Conservation (phyloP, 345 rosid species). For the Dipteronia dyeriana region DNA sequence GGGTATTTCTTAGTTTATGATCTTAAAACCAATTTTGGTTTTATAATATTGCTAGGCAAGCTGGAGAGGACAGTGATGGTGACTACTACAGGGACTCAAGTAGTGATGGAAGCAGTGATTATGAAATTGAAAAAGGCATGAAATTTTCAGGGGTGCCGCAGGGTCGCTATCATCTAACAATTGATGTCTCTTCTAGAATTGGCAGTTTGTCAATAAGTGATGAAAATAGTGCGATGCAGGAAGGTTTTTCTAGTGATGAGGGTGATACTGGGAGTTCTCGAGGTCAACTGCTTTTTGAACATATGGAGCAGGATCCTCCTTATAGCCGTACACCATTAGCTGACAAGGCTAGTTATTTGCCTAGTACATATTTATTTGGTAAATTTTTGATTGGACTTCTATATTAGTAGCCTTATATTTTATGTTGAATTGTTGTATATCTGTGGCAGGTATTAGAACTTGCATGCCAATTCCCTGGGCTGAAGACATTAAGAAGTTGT, state of each 20-base stretch:
- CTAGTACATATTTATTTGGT: constrained; percentile 15
- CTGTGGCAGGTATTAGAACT: constrained; percentile 33
- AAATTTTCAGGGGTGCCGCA: constrained; percentile 13
- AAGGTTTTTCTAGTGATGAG: constrained; percentile 40
- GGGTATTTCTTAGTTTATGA: constrained; percentile 12
- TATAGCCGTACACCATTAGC: constrained; percentile 40
- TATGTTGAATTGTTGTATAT: not conserved
- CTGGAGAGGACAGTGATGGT: constrained; percentile 35
- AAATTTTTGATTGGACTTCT: constrained; percentile 17
- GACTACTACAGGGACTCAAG: constrained; percentile 46
- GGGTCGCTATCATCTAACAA: constrained; percentile 9
- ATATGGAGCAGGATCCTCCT: constrained; percentile 36
- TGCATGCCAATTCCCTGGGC: constrained; percentile 24
- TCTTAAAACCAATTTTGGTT: constrained; percentile 9
- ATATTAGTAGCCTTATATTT: not conserved
- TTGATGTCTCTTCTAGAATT: constrained; percentile 20
- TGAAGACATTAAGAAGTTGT: constrained; percentile 36
- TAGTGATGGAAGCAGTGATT: constrained; percentile 56
- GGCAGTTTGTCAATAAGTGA: constrained; percentile 30
- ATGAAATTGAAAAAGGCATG: constrained; percentile 33
- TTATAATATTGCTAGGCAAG: constrained; percentile 22
- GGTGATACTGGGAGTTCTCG: constrained; percentile 25
- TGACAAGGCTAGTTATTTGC: constrained; percentile 32
- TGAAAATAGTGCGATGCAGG: constrained; percentile 22
- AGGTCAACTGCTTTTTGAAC: constrained; percentile 31